Evolutionary conservation across 192 early-diverging fungal species (phyloP), one percentile per base, ranked within the genome.

Genomic region (Paraglomus occultum): DNA sequence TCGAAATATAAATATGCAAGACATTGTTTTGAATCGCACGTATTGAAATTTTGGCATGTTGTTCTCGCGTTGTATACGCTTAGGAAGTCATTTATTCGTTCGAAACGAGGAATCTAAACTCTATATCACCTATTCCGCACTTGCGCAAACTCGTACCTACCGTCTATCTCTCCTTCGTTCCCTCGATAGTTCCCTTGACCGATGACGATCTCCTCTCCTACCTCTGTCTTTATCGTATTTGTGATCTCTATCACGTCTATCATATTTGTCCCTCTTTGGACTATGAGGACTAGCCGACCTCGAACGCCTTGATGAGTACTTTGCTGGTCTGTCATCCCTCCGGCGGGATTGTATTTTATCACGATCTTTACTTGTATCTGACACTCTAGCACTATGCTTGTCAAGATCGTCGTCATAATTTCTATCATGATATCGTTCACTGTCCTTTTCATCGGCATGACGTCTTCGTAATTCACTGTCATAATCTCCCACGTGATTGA

Each of bases 401-500:
- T 70, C 53, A 14, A 39, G 17, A 6, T 58, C 57, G 11, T 23
- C 23, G 4, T 72, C 58, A 10, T 7, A 9, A 20, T 63, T 51
- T 17, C 42, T 48, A 58, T 64, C 64, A 6, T 45, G 39, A 48
- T 71, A 18, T 5, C 61, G 23, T 31, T 72, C 61, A 5, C 51
- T 48, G 5, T 75, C 63, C 11, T 60, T 71, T 54, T 61, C 67
- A 17, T 47, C n/a, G 14, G 18, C 51, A 1, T 12, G n/a, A 31
- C 8, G 6, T 44, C 18, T 57, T 54, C 42, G 67, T 42, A n/a
- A 50, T 14, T 61, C 54, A 9, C 40, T 39, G 5, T 52, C 42
- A 14, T 51, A 53, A 14, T 31, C 23, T 23, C 50, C 58, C 15
- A 51, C 69, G 40, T 78, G 72, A 8, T 82, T 82, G 76, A 82